These are phyloP conservation scores for Pseudocercospora fijiensis DNA, from an alignment of 2,329 filamentous ascomycete species.

Conservation along the genomic window DNA sequence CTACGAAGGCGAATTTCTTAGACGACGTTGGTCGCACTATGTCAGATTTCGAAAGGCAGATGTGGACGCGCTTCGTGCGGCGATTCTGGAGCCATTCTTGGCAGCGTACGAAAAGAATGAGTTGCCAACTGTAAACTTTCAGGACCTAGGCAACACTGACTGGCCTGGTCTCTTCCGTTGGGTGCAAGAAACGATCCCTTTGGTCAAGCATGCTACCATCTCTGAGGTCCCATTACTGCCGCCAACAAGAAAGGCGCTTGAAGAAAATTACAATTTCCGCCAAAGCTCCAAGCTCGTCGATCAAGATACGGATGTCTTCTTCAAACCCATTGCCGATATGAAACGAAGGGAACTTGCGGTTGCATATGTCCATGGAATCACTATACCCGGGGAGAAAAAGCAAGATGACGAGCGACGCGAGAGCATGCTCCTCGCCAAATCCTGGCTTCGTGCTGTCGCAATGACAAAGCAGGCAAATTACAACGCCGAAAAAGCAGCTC, in stretches of 20 bases:
- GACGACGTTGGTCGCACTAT: conserved; percentile 40
- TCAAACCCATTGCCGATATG: conserved; percentile 23
- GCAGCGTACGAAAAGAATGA: conserved; percentile 64
- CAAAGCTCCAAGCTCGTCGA: conserved; percentile 17
- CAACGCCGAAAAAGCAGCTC: conserved; percentile 41
- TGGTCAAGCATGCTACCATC: conserved; percentile 40
- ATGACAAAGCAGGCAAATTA: conserved; percentile 45
- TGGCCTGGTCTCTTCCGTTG: conserved; percentile 67
- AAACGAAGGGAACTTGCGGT: conserved; percentile 25
- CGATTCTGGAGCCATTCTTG: conserved; percentile 66
- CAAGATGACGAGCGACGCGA: conserved; percentile 22
- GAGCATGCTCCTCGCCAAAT: conserved; percentile 38
- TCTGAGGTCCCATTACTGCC: conserved; percentile 36
- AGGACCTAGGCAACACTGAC: conserved; percentile 64
- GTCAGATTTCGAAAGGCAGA: conserved; percentile 26
- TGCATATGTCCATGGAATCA: conserved; percentile 20
- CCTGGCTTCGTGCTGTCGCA: conserved; percentile 49
- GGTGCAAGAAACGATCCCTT: conserved; percentile 53
- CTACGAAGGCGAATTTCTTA: conserved; percentile 41
- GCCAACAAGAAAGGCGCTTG: conserved; percentile 16
- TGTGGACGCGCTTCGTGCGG: conserved; percentile 54
- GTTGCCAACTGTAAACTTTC: conserved; percentile 62
- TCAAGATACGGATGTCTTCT: conserved; percentile 24
- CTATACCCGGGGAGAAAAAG: conserved; percentile 15
- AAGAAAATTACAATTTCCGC: conserved; percentile 21